Base-by-base conservation (phyloP, 31 red algal genomes). In the Asparagopsis taxiformis region DNA sequence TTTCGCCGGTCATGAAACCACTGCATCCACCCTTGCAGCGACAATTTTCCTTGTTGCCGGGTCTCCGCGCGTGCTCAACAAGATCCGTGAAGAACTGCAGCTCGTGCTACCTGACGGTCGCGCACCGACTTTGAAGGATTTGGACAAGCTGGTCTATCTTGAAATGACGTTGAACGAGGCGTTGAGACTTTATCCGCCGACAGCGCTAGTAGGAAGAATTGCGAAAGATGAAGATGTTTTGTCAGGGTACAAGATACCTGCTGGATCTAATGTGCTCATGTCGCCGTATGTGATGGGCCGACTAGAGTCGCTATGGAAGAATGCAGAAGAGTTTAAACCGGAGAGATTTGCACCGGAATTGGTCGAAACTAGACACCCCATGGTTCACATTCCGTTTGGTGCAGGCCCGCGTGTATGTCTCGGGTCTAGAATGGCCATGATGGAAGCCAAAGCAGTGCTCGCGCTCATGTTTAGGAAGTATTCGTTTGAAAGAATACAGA, bases 321-420 rank as follows among this genome's bases (percentile, higher is more conserved):
- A 65, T 43, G 23, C 63, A 3, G 60, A 68, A 21, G 62, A 53
- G 51, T 80, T 80, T 41, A 37, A 38, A 22, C 75, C 75, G 36
- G 75, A 80, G 55, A 26, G 75, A 3, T 80, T 80, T 56, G 49
- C 7, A 17, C 22, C 58, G 5, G 38, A 24, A 11, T 19, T 35
- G 10, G 46, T 55, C 3, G 75, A 36, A 29, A n/a, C n/a, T 1
- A 63, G 75, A 35, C 75, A 80, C 48, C 75, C 75, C 19, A 55
- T 65, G 37, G 3, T 28, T 28, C 75, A 80, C 75, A 80, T 55
- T 22, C 75, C 75, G 6, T 80, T 80, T 31, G 75, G 75, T 21
- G 75, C 75, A n/a, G 75, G 75, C 3, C 75, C 75, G 3, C 75
- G 75, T 36, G 60, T 80, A 4, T 80, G 75, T 0, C 75, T 80